Conservation (phyloP, 2,329 filamentous ascomycete genomes). For the Xylariaceae sp. region DNA sequence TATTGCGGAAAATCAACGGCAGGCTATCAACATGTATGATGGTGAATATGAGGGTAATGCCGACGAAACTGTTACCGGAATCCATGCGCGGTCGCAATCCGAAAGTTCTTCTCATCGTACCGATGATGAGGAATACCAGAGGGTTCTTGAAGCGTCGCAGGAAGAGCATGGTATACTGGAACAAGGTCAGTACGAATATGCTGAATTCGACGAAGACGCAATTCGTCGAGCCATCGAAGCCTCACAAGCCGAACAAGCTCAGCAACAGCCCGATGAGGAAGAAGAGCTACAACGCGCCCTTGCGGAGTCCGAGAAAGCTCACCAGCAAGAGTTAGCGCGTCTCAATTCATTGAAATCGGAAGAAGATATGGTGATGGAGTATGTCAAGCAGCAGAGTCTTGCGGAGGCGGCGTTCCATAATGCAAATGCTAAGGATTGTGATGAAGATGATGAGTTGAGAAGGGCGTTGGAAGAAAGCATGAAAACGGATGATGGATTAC, state of each 20-base stretch:
- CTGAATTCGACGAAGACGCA: constrained; percentile 32
- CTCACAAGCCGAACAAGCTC: constrained; percentile 31
- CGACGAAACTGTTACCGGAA: constrained; percentile 20
- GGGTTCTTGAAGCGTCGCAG: constrained; percentile 39
- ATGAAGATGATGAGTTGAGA: constrained; percentile 26
- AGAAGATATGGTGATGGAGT: constrained; percentile 70
- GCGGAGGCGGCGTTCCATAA: constrained; percentile 56
- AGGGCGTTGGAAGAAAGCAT: constrained; percentile 30
- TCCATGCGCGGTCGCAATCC: constrained; percentile 25
- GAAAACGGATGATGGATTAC: constrained; percentile 14
- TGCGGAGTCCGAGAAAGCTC: constrained; percentile 42
- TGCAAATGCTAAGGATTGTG: constrained; percentile 32
- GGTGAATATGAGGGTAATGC: constrained; percentile 19
- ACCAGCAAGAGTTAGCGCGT: constrained; percentile 40
- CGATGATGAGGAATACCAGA: constrained; percentile 37
- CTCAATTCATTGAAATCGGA: constrained; percentile 48
- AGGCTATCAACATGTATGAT: constrained; percentile 22
- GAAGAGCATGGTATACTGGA: constrained; percentile 18
- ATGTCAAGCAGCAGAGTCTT: constrained; percentile 71
- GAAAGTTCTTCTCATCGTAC: constrained; percentile 23
- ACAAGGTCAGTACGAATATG: constrained; percentile 5
- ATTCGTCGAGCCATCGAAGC: constrained; percentile 39
- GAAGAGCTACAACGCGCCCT: constrained; percentile 45
- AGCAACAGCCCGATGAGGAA: constrained; percentile 26
- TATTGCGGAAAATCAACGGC: constrained; percentile 32